These are phyloP conservation scores for Sclerotinia minor DNA, from an alignment of 2,329 filamentous ascomycete genomes.

Conservation along the genomic window DNA sequence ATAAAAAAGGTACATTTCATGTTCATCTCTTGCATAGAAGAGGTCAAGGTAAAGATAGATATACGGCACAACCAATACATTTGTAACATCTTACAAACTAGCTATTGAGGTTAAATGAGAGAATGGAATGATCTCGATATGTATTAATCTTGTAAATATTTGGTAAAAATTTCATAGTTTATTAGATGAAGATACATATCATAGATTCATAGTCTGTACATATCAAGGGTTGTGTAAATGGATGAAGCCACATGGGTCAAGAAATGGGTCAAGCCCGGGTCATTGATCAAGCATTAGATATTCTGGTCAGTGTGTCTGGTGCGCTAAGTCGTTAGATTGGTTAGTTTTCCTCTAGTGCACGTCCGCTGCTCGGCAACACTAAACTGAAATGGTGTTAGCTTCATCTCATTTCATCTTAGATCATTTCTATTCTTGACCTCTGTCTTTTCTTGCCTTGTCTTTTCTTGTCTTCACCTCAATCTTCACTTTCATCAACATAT, in stretches of 20 bases:
- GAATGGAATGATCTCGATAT: too few species aligned
- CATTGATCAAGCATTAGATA: too few species aligned
- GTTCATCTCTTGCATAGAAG: constrained; percentile 8
- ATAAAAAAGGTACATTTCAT: not conserved
- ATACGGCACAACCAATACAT: not conserved
- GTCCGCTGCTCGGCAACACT: not conserved
- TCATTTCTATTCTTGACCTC: constrained; percentile 8
- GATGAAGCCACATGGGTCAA: too few species aligned
- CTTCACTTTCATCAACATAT: not conserved
- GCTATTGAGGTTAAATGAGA: not conserved
- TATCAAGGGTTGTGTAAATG: too few species aligned
- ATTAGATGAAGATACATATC: too few species aligned
- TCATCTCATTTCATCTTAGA: not conserved
- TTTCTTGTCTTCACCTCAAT: not conserved
- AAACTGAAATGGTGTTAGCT: not conserved
- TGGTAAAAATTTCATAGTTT: too few species aligned
- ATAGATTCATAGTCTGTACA: too few species aligned
- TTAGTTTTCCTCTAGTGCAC: not conserved
- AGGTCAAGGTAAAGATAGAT: too few species aligned
- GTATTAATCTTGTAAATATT: too few species aligned
- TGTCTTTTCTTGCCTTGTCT: not conserved
- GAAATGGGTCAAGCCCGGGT: too few species aligned
- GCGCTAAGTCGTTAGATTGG: too few species aligned
- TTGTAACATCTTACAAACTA: not conserved
- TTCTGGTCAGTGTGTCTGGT: not conserved